Conservation (phyloP, 2,329 filamentous ascomycete species). For the Neofusicoccum ribis region DNA sequence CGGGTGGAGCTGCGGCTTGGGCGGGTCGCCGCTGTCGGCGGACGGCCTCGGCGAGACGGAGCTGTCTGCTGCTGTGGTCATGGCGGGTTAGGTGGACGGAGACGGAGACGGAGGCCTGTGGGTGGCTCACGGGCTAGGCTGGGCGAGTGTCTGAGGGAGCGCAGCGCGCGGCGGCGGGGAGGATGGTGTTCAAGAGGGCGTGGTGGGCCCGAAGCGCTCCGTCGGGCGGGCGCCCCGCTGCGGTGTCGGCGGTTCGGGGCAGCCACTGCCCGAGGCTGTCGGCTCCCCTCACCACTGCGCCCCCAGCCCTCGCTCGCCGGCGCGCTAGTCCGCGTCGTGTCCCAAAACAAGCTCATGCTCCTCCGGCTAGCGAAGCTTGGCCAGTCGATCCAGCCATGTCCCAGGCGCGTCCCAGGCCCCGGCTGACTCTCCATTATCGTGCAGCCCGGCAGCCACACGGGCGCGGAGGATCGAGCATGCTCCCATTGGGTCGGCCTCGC, state of each 20-base stretch:
- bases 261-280: not conserved
- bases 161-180: not conserved
- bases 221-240: not conserved
- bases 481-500: not conserved
- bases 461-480: not conserved
- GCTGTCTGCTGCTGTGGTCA: not conserved
- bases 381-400: not conserved
- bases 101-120: not conserved
- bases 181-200: not conserved
- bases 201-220: not conserved
- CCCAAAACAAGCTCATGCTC: not conserved
- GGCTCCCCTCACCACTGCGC: not conserved
- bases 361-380: not conserved
- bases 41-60: not conserved
- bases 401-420: too few species aligned
- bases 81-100: not conserved
- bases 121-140: not conserved
- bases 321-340: conserved; percentile 3
- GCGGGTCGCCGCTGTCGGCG: not conserved
- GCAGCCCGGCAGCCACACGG: not conserved
- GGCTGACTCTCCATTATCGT: too few species aligned
- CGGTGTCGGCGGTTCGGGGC: not conserved
- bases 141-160: too few species aligned
- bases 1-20: not conserved
- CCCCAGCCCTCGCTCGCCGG: not conserved